Percentiles rank a stretch among this genome's conserved stretches.
Evolutionary conservation across 2,329 filamentous ascomycete genomes (phyloP).

Genomic region (Colletotrichum abscissum): DNA sequence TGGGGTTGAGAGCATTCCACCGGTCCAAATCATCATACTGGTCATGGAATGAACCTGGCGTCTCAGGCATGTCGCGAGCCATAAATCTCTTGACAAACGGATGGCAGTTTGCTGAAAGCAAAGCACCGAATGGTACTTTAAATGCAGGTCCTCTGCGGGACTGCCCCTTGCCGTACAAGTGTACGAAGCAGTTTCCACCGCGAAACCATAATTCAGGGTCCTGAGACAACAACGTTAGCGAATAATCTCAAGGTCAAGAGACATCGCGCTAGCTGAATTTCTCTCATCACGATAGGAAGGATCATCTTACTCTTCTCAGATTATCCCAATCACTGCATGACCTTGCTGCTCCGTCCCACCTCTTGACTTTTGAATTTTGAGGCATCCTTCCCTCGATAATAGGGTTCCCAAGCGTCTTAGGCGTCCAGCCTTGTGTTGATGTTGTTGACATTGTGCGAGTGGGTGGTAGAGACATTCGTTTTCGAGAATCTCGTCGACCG

Average conservation of each 20-base stretch:
- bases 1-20: slow-evolving; percentile 45
- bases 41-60: slow-evolving; percentile 8
- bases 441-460: slow-evolving; percentile 19
- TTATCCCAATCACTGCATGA: slow-evolving; percentile 58
- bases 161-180: slow-evolving; percentile 74
- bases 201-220: slow-evolving; percentile 78
- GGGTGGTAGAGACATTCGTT: slow-evolving; percentile 7
- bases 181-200: slow-evolving; percentile 75
- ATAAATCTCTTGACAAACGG: slow-evolving; percentile 68
- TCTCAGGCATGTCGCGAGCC: slow-evolving; percentile 35
- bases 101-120: slow-evolving; percentile 69
- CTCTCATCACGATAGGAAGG: background rate
- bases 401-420: slow-evolving; percentile 44
- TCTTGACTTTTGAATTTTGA: slow-evolving; percentile 50
- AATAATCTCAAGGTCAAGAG: background rate
- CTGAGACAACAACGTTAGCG: slow-evolving; percentile 53
- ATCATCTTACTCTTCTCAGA: slow-evolving; percentile 56
- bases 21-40: slow-evolving; percentile 43
- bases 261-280: background rate
- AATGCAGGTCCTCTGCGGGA: slow-evolving; percentile 76
- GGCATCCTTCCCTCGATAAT: slow-evolving; percentile 42
- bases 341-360: slow-evolving; percentile 63
- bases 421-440: slow-evolving; percentile 45
- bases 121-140: slow-evolving; percentile 67
- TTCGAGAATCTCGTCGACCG: slow-evolving; percentile 16